Percentiles rank a stretch among this genome's conserved stretches.
phyloP scores from a whole-genome alignment of 176 grass and related monocot genomes.

The Metroxylon sagu region DNA sequence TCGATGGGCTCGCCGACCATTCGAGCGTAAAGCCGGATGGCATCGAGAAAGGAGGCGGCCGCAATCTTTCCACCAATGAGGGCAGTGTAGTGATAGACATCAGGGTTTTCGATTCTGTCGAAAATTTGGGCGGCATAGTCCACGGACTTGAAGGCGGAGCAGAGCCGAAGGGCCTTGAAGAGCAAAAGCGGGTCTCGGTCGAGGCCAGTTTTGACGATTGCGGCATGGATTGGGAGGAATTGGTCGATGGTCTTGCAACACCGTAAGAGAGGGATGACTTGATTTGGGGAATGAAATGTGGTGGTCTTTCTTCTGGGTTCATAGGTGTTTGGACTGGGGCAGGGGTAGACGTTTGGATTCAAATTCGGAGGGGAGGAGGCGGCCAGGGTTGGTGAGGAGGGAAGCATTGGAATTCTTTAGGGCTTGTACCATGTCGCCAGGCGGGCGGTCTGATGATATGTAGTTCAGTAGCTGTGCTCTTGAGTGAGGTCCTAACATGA shows the following conservation, averaged over 20 bases:
- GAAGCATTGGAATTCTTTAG: not conserved
- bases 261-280: not conserved
- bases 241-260: not conserved
- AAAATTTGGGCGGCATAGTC: conserved; percentile 17
- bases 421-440: no score
- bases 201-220: conserved; percentile 1
- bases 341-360: not conserved
- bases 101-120: not conserved
- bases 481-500: no score
- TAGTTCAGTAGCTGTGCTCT: no score
- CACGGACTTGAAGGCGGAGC: conserved; percentile 3
- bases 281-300: conserved; percentile 1
- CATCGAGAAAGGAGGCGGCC: conserved; percentile 4
- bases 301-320: not conserved
- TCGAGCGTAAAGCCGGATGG: conserved; percentile 22
- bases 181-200: conserved; percentile 6
- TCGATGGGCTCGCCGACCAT: conserved; percentile 23
- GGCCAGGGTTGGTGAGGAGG: not conserved
- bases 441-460: no score
- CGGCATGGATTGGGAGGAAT: conserved; percentile 9
- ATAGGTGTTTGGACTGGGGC: no score
- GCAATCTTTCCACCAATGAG: conserved; percentile 16
- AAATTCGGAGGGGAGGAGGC: not conserved
- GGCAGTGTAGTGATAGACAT: conserved; percentile 27
- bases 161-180: conserved; percentile 22